Base-by-base conservation (phyloP, 352 stramenopile species). In the Plasmopara viticola region DNA sequence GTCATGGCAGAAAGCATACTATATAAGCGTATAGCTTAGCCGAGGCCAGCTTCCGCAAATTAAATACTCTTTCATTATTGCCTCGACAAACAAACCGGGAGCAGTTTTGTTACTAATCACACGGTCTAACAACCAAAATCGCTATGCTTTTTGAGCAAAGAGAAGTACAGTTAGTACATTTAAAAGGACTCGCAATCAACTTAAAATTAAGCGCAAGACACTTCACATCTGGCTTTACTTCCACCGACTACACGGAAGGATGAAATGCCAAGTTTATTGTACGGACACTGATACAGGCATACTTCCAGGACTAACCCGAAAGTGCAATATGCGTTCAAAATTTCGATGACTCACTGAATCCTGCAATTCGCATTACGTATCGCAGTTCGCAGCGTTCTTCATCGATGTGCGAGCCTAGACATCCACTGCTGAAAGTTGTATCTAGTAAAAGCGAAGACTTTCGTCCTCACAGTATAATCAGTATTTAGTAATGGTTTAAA, bases 291-390 rank as follows among this genome's bases (percentile, higher is more conserved):
- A 83, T 76, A n/a, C 69, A 87, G 72, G 72, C 69, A 89, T 90
- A 79, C 82, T 87, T 52, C 63, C 71, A 75, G 74, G n/a, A 57
- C 48, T 75, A 70, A 80, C 78, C 74, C 65, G 77, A 61, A 90
- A 88, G 74, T 81, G 77, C 78, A 94, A 90, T 84, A 72, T 92
- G 78, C 80, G 74, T 88, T 90, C 77, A 91, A 94, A 89, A 70
- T 77, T 82, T 88, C 77, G 70, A 90, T 92, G 79, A 86, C 82
- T 91, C 79, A 90, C 80, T 77, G 80, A 76, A 78, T 90, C 63
- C 68, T 91, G 79, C 81, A 88, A 88, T 87, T 92, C 79, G 67
- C 78, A 92, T 86, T 86, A 87, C 74, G 70, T 87, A 81, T 86
- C 74, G 74, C 77, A 90, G 86, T 90, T 90, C 63, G 78, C 83